Evolutionary conservation across 768 basidiomycete species (phyloP), one percentile per base, ranked within the genome.

Genomic region (Cystobasidiopsis lactophilus): DNA sequence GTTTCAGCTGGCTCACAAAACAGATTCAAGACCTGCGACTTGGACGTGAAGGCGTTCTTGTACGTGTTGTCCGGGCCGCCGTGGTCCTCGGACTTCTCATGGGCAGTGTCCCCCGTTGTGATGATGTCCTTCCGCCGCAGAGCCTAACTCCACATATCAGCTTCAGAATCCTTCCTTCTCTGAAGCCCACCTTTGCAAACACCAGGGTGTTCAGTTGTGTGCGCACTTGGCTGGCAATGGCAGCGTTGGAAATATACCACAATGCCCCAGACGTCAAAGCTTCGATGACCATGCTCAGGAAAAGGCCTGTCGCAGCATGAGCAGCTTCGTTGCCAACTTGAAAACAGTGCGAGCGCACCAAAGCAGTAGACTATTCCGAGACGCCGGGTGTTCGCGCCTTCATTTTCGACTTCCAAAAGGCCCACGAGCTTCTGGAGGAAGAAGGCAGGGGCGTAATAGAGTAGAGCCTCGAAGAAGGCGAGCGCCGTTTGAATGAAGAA

Each of bases 371-470:
- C 43, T 30, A 58, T 39, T 31, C 52, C 52, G 10, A 57, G 14
- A 9, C 41, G 21, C 21, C 18, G 33, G 24, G 27, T 31, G 26
- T 48, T 44, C 3, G 10, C 13, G 10, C 29, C 41, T 9, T 10
- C 38, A 16, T 43, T 35, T 11, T 44, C 35, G 24, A 24, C 5
- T 40, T 63, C 62, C 44, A 63, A 54, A 46, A 57, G 59, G 19
- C 40, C 21, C 16, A 63, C 59, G 49, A 63, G 40, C 2, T 40
- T 46, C 19, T 61, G 55, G n/a, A 63, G 59, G 56, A 63, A 61
- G 53, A 59, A 61, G 9, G 62, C 62, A 5, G 60, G 60, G 23
- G 56, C 52, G 53, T 63, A 63, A 59, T 50, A 57, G 13, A 55
- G 47, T 3, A 29, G 3, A 7, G 53, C 37, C 11, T 56, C 40